Conservation (phyloP, 2,329 filamentous ascomycete genomes). For the Sarocladium oryzae region DNA sequence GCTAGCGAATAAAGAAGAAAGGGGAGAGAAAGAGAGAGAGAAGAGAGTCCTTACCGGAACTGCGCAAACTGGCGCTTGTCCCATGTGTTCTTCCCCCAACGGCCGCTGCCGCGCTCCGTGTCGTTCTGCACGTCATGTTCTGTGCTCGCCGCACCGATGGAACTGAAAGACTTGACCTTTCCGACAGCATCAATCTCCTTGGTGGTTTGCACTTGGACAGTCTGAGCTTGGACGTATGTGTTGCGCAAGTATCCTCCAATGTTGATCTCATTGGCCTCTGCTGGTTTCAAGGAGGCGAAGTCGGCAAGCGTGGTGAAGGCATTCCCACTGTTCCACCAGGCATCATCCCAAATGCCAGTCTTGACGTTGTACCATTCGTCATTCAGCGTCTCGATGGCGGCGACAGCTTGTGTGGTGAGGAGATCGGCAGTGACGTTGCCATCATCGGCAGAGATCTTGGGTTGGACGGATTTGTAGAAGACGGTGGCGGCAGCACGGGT, state of each 20-base stretch:
- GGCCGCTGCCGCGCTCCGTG: neutral
- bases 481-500: neutral
- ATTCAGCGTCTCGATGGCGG: conserved; percentile 41
- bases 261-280: conserved; percentile 29
- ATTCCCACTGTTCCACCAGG: conserved; percentile 72
- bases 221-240: conserved; percentile 40
- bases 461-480: conserved; percentile 1
- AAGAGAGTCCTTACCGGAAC: conserved; percentile 16
- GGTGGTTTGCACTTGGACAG: conserved; percentile 26
- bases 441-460: conserved; percentile 14
- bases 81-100: conserved; percentile 5
- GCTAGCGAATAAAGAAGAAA: too few species aligned
- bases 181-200: conserved; percentile 32
- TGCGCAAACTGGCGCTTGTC: conserved; percentile 23
- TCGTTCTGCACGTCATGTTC: neutral
- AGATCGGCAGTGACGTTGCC: conserved; percentile 9
- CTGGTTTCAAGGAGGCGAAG: conserved; percentile 31
- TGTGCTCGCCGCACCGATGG: conserved; percentile 18
- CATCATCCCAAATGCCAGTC: conserved; percentile 57
- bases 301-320: conserved; percentile 57
- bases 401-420: conserved; percentile 27
- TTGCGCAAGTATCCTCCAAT: conserved; percentile 35
- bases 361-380: conserved; percentile 49
- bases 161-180: conserved; percentile 32
- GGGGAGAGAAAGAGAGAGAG: too few species aligned